Conservation (phyloP, 768 basidiomycete species). For the Kwoniella dejecticola region DNA sequence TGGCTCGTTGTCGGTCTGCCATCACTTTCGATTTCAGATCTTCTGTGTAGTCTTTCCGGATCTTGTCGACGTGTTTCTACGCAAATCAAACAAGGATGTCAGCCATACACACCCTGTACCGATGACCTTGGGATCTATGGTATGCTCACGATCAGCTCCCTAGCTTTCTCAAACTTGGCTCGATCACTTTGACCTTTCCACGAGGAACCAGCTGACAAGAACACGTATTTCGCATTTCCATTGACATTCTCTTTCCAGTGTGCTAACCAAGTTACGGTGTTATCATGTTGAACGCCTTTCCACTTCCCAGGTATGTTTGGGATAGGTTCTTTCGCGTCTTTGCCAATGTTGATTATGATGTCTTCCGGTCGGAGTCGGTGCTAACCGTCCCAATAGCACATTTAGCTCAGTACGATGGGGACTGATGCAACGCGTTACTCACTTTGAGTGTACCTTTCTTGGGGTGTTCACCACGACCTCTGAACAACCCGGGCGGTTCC, state of each 20-base stretch:
- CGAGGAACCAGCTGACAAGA: constrained; percentile 94
- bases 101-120: constrained; percentile 4
- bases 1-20: constrained; percentile 95
- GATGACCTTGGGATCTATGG: neutral
- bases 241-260: constrained; percentile 99
- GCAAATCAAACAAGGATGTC: too few relatives aligned
- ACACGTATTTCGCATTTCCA: constrained; percentile 93
- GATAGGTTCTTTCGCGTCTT: constrained; percentile 70
- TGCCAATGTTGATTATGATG: constrained; percentile 91
- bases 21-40: constrained; percentile 89
- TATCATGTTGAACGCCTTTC: constrained; percentile 78
- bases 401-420: neutral
- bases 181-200: constrained; percentile 98
- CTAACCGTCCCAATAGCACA: constrained; percentile 57
- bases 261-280: constrained; percentile 97
- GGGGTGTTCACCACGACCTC: constrained; percentile 97
- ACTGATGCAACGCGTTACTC: constrained; percentile 29
- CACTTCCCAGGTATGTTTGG: constrained; percentile 91
- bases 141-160: constrained; percentile 79
- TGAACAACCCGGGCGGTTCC: constrained; percentile 96
- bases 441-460: constrained; percentile 96
- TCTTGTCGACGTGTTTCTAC: constrained; percentile 85
- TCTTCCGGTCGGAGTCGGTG: constrained; percentile 89
- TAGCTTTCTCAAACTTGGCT: constrained; percentile 96
- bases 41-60: constrained; percentile 80